Evolutionary conservation across 495 filamentous ascomycete genomes (phyloP).

Genomic region (Letharia lupina): DNA sequence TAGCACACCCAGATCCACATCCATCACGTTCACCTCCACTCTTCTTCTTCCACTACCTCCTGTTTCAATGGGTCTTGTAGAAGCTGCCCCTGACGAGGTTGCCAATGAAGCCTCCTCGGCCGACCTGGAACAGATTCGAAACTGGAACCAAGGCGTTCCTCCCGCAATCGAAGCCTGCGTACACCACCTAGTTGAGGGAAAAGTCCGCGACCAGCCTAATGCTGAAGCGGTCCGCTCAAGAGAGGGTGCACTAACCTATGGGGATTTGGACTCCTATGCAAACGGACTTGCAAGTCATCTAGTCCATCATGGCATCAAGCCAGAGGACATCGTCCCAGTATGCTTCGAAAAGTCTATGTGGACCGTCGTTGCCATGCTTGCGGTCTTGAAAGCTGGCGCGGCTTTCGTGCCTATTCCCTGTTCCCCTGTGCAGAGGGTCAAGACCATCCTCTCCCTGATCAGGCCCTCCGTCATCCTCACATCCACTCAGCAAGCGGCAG

Average conservation of each 20-base stretch:
- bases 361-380: slow-evolving; percentile 34
- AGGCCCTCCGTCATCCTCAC: not conserved
- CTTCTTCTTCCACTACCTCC: too few relatives aligned
- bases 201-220: slow-evolving; percentile 6
- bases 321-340: slow-evolving; percentile 33
- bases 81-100: too few relatives aligned
- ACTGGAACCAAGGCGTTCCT: not conserved
- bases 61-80: too few relatives aligned
- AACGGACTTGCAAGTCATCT: slow-evolving; percentile 25
- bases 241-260: slow-evolving; percentile 25
- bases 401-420: slow-evolving; percentile 36
- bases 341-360: slow-evolving; percentile 39
- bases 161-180: not conserved
- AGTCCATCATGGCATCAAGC: slow-evolving; percentile 29
- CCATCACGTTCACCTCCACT: too few relatives aligned
- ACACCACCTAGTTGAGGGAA: slow-evolving; percentile 25
- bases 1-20: too few relatives aligned
- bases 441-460: slow-evolving; percentile 27
- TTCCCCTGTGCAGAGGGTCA: slow-evolving; percentile 37
- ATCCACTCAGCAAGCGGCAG: not conserved
- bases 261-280: slow-evolving; percentile 18
- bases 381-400: slow-evolving; percentile 41
- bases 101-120: too few relatives aligned
- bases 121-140: not conserved
- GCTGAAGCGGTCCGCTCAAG: slow-evolving; percentile 21